These are phyloP conservation scores for Penicillium coprophilum DNA, from an alignment of 495 filamentous ascomycete genomes.

Conservation along the genomic window DNA sequence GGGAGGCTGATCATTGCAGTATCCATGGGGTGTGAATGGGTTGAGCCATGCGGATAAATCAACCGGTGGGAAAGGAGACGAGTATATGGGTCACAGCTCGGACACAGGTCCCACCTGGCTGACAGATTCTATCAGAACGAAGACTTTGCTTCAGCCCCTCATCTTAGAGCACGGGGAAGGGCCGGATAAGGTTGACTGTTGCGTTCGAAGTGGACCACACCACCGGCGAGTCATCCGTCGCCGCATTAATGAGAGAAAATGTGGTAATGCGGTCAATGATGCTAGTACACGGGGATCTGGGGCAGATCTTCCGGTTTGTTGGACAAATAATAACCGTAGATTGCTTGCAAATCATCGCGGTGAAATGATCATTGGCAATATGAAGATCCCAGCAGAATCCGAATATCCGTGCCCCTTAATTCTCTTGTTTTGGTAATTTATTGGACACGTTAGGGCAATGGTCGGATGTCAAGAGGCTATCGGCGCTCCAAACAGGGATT, in stretches of 20 bases:
- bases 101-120: constrained; percentile 4
- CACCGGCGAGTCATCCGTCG: background rate
- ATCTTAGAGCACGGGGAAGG: background rate
- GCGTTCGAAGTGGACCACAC: background rate
- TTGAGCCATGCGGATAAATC: background rate
- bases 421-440: background rate
- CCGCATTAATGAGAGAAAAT: background rate
- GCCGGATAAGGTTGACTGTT: constrained; percentile 6
- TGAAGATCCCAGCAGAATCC: background rate
- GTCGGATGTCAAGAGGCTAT: constrained; percentile 11
- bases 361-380: background rate
- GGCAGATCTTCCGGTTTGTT: background rate
- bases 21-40: constrained; percentile 17
- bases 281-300: constrained; percentile 2
- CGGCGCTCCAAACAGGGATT: constrained; percentile 18
- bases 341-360: background rate
- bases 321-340: background rate
- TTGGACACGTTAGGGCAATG: background rate
- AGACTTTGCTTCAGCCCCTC: constrained; percentile 1
- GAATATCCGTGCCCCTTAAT: background rate
- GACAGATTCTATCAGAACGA: background rate
- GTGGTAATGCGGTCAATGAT: background rate
- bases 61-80: background rate
- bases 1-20: constrained; percentile 12
- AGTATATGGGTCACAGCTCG: constrained; percentile 1